Evolutionary conservation across 139 green algal genomes (phyloP).

Genomic region (Tetraselmis striata): DNA sequence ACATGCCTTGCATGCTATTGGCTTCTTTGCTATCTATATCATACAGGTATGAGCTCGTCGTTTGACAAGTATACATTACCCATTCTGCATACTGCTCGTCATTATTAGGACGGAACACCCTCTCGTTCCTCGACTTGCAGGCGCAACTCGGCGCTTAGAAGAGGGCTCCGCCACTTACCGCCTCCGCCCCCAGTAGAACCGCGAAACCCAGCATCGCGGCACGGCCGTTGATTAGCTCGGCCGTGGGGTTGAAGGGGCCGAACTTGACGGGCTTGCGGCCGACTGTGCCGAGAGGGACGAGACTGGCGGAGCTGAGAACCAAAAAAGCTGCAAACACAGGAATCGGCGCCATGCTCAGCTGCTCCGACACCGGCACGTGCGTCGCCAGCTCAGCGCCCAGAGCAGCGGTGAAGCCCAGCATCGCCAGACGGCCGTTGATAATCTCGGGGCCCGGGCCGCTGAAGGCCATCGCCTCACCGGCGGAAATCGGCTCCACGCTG

Average conservation of each 20-base stretch:
- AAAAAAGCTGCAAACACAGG: background rate
- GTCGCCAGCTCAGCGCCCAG: constrained; percentile 36
- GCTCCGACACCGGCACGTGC: background rate
- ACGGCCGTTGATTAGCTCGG: constrained; percentile 69
- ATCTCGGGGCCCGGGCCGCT: constrained; percentile 53
- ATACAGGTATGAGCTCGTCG: too few relatives aligned
- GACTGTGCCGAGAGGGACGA: background rate
- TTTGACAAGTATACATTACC: too few relatives aligned
- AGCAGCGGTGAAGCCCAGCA: constrained; percentile 55
- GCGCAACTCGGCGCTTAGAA: too few relatives aligned
- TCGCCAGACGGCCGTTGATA: constrained; percentile 65
- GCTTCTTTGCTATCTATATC: too few relatives aligned
- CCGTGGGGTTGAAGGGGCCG: constrained; percentile 44
- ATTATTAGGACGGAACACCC: too few relatives aligned
- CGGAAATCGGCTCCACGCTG: background rate
- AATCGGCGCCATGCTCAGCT: background rate
- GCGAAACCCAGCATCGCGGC: constrained; percentile 66
- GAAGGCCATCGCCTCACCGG: background rate
- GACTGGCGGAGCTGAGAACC: background rate
- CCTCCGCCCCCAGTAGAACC: constrained; percentile 46
- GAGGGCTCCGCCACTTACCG: constrained; percentile 43
- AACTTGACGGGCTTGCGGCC: background rate
- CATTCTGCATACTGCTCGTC: too few relatives aligned
- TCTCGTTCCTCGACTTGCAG: too few relatives aligned
- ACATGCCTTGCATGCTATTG: too few relatives aligned